These are phyloP conservation scores for Rubia balearica DNA, from an alignment of 305 asterid genomes.

Conservation along the genomic window DNA sequence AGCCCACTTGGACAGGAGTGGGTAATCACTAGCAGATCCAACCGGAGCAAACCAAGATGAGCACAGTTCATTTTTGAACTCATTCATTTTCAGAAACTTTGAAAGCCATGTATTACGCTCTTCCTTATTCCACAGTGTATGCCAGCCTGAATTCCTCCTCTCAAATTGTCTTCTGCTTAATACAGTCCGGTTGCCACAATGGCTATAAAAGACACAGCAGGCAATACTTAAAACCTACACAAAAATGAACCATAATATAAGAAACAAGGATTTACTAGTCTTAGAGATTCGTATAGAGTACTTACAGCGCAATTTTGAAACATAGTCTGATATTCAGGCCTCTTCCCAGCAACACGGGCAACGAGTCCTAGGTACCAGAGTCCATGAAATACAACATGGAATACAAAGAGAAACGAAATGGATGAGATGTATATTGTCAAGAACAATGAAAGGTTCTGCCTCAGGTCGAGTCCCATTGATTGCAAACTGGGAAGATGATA, in stretches of 20 bases:
- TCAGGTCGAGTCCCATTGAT: conserved; percentile 98
- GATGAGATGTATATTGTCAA: conserved; percentile 78
- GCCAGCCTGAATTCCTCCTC: conserved; percentile 63
- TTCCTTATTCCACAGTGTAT: conserved; percentile 70
- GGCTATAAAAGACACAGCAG: conserved; percentile 99
- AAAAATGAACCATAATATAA: conserved; percentile 35
- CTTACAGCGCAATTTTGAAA: conserved; percentile 96
- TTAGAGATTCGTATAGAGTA: conserved; percentile 22
- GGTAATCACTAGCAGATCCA: conserved; percentile 96
- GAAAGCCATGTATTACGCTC: conserved; percentile 77
- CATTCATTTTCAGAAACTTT: conserved; percentile 72
- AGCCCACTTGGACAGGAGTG: conserved; percentile 92
- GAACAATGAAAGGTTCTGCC: conserved; percentile 93
- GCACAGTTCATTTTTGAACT: conserved; percentile 87
- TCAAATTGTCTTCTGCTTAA: conserved; percentile 59
- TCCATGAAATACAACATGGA: conserved; percentile 79
- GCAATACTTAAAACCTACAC: conserved; percentile 99
- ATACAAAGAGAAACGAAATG: conserved; percentile 79
- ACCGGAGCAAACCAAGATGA: conserved; percentile 99
- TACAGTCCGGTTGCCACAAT: conserved; percentile 91
- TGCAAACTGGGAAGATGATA: conserved; percentile 99
- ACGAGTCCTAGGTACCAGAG: conserved; percentile 96
- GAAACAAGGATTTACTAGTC: conserved; percentile 24
- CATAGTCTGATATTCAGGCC: conserved; percentile 78
- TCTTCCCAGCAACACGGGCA: conserved; percentile 91